Evolutionary conservation across 805 yeast genomes (phyloP).

Genomic region (Brettanomyces bruxellensis): DNA sequence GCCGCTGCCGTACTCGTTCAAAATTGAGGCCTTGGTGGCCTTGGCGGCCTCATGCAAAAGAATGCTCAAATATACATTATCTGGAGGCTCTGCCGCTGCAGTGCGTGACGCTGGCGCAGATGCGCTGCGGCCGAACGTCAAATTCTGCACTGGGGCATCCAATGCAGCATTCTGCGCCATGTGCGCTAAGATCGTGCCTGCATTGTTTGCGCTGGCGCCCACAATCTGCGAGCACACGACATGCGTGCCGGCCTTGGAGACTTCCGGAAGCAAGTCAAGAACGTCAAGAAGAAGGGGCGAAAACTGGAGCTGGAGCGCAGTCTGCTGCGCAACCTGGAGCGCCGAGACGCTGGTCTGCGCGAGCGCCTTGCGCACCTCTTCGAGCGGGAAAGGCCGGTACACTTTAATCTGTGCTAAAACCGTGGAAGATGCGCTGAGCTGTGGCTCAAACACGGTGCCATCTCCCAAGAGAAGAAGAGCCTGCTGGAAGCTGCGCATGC

Average conservation of each 20-base stretch:
- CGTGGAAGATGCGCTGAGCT: conserved; percentile 9
- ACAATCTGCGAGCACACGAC: conserved; percentile 53
- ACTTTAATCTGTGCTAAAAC: conserved; percentile 51
- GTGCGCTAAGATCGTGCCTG: conserved; percentile 30
- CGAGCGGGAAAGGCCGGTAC: conserved; percentile 65
- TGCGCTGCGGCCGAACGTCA: conserved; percentile 44
- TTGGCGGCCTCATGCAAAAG: conserved; percentile 26
- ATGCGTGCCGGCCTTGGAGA: conserved; percentile 31
- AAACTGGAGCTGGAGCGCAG: conserved; percentile 29
- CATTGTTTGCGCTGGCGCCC: conserved; percentile 22
- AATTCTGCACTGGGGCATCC: conserved; percentile 50
- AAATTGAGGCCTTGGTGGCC: conserved; percentile 27
- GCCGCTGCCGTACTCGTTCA: conserved; percentile 52
- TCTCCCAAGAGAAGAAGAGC: conserved; percentile 61
- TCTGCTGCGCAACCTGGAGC: conserved; percentile 62
- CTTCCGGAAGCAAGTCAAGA: conserved; percentile 44
- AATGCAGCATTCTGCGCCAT: conserved; percentile 36
- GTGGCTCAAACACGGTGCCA: conserved; percentile 15
- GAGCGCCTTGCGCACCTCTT: conserved; percentile 35
- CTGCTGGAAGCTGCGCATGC: conserved; percentile 10
- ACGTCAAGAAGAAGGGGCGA: conserved; percentile 58
- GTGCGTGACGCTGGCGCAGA: conserved; percentile 24
- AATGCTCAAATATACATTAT: conserved; percentile 65
- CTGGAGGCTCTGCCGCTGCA: conserved; percentile 45
- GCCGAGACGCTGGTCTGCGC: conserved; percentile 1